Evolutionary conservation across 257 asterid species (phyloP).

Genomic region (Penstemon davidsonii): DNA sequence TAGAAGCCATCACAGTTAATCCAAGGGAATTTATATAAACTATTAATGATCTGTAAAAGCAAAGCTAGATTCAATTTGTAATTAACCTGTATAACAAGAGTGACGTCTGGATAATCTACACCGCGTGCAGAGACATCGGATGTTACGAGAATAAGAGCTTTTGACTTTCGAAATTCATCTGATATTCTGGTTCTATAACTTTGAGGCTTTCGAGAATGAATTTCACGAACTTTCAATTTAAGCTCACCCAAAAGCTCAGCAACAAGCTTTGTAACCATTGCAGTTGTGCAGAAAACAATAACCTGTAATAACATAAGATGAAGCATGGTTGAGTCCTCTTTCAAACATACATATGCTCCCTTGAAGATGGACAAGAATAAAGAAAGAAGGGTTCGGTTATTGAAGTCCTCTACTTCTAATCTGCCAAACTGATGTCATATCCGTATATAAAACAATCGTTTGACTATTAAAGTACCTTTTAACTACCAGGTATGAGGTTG

Average conservation of each 20-base stretch:
- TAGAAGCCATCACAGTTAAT: not conserved
- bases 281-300: slow-evolving; percentile 96
- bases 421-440: too few species aligned
- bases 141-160: slow-evolving; percentile 90
- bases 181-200: slow-evolving; percentile 85
- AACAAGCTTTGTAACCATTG: slow-evolving; percentile 91
- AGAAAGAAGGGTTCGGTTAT: not conserved
- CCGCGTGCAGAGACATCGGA: slow-evolving; percentile 99
- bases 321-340: not conserved
- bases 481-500: too few species aligned
- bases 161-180: slow-evolving; percentile 90
- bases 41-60: not conserved
- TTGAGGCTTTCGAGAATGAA: slow-evolving; percentile 94
- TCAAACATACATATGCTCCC: not conserved
- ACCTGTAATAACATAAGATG: slow-evolving; percentile 44
- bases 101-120: slow-evolving; percentile 95
- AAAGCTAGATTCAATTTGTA: slow-evolving; percentile 1
- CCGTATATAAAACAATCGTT: too few species aligned
- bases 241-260: slow-evolving; percentile 85
- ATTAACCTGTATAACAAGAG: slow-evolving; percentile 85
- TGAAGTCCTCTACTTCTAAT: too few species aligned
- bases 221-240: slow-evolving; percentile 82
- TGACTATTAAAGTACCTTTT: too few species aligned
- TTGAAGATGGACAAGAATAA: not conserved
- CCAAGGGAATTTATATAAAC: not conserved